Evolutionary conservation across 495 filamentous ascomycete species (phyloP).

Genomic region (Pyronema domesticum): DNA sequence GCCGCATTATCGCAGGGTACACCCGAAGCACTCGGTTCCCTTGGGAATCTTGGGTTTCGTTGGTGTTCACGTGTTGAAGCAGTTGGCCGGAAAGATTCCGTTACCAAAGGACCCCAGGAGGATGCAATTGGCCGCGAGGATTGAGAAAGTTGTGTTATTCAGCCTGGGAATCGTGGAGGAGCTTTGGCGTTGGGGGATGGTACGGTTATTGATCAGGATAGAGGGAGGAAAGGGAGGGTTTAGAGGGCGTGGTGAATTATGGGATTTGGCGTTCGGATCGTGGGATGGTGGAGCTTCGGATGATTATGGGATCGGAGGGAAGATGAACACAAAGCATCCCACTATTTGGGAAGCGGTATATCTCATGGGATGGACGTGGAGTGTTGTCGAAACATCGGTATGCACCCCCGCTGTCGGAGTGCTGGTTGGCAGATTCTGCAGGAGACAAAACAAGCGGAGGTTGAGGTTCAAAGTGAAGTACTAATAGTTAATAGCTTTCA

Average conservation of each 20-base stretch:
- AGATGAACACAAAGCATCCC: slow-evolving; percentile 1
- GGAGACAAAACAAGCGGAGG: too few relatives aligned
- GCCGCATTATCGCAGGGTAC: slow-evolving; percentile 4
- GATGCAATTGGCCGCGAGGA: slow-evolving; percentile 12
- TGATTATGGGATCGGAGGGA: not conserved
- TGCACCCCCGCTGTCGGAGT: slow-evolving; percentile 2
- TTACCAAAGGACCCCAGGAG: slow-evolving; percentile 18
- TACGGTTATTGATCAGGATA: slow-evolving; percentile 15
- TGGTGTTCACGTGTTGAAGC: slow-evolving; percentile 19
- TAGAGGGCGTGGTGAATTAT: slow-evolving; percentile 8
- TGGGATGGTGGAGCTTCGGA: slow-evolving; percentile 3
- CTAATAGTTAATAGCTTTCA: slow-evolving; percentile 4
- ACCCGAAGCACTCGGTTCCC: slow-evolving; percentile 16
- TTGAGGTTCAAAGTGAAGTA: too few relatives aligned
- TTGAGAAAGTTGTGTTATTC: slow-evolving; percentile 20
- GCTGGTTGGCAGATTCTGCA: too few relatives aligned
- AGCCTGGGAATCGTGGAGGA: slow-evolving; percentile 19
- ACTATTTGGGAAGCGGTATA: slow-evolving; percentile 22
- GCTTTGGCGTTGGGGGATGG: slow-evolving; percentile 22
- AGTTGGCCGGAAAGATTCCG: slow-evolving; percentile 20
- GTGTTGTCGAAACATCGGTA: slow-evolving; percentile 21
- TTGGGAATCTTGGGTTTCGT: slow-evolving; percentile 20
- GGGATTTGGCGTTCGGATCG: not conserved
- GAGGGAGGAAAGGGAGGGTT: slow-evolving; percentile 19
- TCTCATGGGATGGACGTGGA: slow-evolving; percentile 24